Percentiles rank a stretch among this genome's conserved stretches.
phyloP scores from a whole-genome alignment of 345 rosid genomes.

The Trapa bicornis region DNA sequence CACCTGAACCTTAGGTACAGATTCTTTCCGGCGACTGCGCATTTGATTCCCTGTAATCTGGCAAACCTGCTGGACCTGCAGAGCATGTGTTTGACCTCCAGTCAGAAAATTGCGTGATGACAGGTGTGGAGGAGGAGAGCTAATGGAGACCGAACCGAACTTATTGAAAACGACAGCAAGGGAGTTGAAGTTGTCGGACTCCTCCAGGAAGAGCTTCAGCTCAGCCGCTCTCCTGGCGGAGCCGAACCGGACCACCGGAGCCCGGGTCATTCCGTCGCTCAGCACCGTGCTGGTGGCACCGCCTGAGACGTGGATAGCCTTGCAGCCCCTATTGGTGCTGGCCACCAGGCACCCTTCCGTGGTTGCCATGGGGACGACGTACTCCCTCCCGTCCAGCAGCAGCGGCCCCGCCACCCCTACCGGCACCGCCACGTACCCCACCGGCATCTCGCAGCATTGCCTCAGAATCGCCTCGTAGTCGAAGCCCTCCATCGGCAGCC shows the following conservation, averaged over 20 bases:
- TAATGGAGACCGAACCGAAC: slow-evolving; percentile 11
- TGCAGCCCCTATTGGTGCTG: slow-evolving; percentile 87
- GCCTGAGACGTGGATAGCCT: slow-evolving; percentile 65
- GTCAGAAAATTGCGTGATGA: too few species aligned
- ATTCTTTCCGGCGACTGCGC: slow-evolving; percentile 44
- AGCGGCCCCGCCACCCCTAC: slow-evolving; percentile 88
- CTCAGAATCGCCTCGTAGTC: slow-evolving; percentile 76
- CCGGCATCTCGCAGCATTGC: slow-evolving; percentile 97
- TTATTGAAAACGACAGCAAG: slow-evolving; percentile 60
- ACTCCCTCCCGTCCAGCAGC: slow-evolving; percentile 68
- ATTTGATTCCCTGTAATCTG: slow-evolving; percentile 26
- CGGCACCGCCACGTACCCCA: slow-evolving; percentile 84
- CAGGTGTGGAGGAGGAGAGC: too few species aligned
- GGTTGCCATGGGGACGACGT: slow-evolving; percentile 86
- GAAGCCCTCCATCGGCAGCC: slow-evolving; percentile 70
- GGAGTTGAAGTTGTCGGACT: slow-evolving; percentile 49
- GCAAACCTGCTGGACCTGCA: slow-evolving; percentile 51
- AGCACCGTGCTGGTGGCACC: slow-evolving; percentile 56
- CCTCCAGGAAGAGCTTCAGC: slow-evolving; percentile 70
- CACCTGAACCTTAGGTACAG: slow-evolving; percentile 40
- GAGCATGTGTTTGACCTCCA: too few species aligned
- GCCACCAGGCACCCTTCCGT: slow-evolving; percentile 95
- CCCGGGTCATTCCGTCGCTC: slow-evolving; percentile 73
- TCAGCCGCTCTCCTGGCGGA: slow-evolving; percentile 50
- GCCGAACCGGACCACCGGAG: slow-evolving; percentile 63